Evolutionary conservation across 331 rosid species (phyloP).

Genomic region (Saraca asoca): DNA sequence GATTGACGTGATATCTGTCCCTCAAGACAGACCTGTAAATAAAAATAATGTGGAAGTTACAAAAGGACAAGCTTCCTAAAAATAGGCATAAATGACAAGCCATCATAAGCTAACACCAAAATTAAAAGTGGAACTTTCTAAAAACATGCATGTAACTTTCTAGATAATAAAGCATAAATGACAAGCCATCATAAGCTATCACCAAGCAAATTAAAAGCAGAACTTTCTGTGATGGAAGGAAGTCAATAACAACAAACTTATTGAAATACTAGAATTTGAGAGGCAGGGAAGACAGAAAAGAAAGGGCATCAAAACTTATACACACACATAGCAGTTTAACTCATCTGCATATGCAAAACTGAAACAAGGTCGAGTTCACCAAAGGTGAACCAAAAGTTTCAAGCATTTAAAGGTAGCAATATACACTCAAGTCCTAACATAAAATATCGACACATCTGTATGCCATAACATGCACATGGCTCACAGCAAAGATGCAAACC

Average conservation of each 20-base stretch:
- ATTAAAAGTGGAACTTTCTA: neutral
- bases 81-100: slow-evolving; percentile 12
- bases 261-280: neutral
- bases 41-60: slow-evolving; percentile 16
- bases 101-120: slow-evolving; percentile 12
- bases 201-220: neutral
- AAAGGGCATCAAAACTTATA: slow-evolving; percentile 3
- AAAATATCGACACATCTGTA: slow-evolving; percentile 1
- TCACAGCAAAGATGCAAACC: slow-evolving; percentile 53
- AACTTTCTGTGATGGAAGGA: neutral
- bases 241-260: neutral
- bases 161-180: too few species aligned
- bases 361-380: neutral
- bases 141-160: too few species aligned
- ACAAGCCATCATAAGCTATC: slow-evolving; percentile 17
- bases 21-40: slow-evolving; percentile 75
- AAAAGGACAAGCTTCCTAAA: slow-evolving; percentile 19
- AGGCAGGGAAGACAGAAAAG: neutral
- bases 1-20: slow-evolving; percentile 90
- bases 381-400: slow-evolving; percentile 8
- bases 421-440: neutral
- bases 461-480: neutral
- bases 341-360: neutral
- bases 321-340: slow-evolving; percentile 2
- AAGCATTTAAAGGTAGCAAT: slow-evolving; percentile 2